A percentile compares a stretch with the other conserved stretches of the same genome.
Evolutionary conservation across 768 basidiomycete genomes (phyloP).

Genomic region (Ramaria rubella): DNA sequence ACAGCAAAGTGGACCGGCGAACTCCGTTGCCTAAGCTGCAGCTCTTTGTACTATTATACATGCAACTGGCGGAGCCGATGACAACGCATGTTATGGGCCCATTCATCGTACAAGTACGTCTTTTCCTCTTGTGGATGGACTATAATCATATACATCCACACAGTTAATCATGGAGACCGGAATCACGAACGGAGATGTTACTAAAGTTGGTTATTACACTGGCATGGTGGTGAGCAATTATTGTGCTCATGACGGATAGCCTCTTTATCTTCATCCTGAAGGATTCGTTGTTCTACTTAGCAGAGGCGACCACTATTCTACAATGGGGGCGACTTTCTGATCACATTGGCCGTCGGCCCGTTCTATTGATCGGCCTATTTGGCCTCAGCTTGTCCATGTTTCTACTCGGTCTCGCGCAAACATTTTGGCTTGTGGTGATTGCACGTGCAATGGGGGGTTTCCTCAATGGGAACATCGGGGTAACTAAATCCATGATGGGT

Average conservation of each 20-base stretch:
- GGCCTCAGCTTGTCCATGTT: constrained; percentile 35
- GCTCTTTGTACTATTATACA: constrained; percentile 59
- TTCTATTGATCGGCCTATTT: constrained; percentile 38
- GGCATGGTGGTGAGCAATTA: constrained; percentile 45
- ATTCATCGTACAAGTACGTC: constrained; percentile 61
- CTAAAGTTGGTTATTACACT: constrained; percentile 63
- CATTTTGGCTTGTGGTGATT: constrained; percentile 41
- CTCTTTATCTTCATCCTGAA: no score
- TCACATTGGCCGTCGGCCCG: constrained; percentile 36
- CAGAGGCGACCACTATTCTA: constrained; percentile 37
- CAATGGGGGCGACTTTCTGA: constrained; percentile 42
- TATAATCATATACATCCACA: background rate
- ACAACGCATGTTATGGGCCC: constrained; percentile 72
- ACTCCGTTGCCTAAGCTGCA: constrained; percentile 65
- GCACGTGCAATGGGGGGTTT: constrained; percentile 68
- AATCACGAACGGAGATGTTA: constrained; percentile 55
- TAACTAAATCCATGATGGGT: constrained; percentile 64
- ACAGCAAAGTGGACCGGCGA: no score
- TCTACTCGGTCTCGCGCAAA: constrained; percentile 36
- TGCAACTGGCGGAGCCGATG: constrained; percentile 73
- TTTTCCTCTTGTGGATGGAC: constrained; percentile 12
- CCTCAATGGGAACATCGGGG: constrained; percentile 66
- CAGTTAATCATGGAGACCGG: constrained; percentile 57
- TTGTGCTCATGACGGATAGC: background rate
- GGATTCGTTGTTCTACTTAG: constrained; percentile 41